Percentiles rank a stretch among this genome's conserved stretches.
Evolutionary conservation across 108 stramenopile species (phyloP).

Genomic region (Cyclotella baltica): DNA sequence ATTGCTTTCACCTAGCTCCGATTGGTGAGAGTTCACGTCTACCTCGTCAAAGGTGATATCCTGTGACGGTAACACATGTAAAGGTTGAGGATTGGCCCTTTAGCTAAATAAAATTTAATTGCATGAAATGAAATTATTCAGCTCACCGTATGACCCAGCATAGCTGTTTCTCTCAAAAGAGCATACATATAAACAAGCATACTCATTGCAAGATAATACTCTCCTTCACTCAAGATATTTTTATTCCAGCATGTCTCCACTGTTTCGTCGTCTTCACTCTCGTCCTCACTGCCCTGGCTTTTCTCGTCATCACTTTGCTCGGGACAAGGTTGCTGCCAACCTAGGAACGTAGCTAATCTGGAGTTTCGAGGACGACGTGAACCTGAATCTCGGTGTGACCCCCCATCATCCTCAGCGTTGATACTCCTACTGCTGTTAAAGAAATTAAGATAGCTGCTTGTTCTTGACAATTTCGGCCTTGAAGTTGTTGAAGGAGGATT

Average conservation of each 20-base stretch:
- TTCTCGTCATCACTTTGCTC: background rate
- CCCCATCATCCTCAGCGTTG: background rate
- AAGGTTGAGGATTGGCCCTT: too few species aligned
- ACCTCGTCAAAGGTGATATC: slow-evolving; percentile 20
- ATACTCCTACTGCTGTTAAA: background rate
- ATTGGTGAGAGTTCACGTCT: slow-evolving; percentile 19
- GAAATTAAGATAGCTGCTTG: background rate
- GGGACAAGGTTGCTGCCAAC: background rate
- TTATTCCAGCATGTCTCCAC: background rate
- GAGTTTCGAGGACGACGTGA: too few species aligned
- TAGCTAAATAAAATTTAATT: too few species aligned
- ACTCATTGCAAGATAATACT: slow-evolving; percentile 23
- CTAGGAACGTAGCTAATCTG: background rate
- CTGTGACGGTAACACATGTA: background rate
- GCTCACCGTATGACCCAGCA: slow-evolving; percentile 21
- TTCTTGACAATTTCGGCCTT: background rate
- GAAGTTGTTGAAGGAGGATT: background rate
- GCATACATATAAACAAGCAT: slow-evolving; percentile 20
- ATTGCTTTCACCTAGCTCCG: background rate
- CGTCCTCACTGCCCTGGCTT: slow-evolving; percentile 5
- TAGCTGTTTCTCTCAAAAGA: slow-evolving; percentile 1
- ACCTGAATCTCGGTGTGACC: background rate
- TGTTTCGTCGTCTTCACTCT: slow-evolving; percentile 7
- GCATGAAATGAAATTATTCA: background rate
- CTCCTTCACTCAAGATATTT: slow-evolving; percentile 25